These are phyloP conservation scores for Angomonas desouzai DNA, from an alignment of 208 protist species.

Conservation along the genomic window DNA sequence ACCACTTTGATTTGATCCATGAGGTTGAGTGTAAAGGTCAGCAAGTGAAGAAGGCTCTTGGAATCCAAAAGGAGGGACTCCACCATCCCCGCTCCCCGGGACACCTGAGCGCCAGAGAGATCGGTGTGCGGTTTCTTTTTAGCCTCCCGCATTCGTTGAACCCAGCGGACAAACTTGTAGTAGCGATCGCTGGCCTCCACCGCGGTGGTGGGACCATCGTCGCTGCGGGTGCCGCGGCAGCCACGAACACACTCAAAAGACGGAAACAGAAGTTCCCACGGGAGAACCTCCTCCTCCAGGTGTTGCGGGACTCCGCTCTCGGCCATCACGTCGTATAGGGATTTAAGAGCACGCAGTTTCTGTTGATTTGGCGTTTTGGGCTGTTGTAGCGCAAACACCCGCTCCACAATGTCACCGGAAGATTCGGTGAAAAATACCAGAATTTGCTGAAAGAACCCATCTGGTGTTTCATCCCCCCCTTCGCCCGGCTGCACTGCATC, in stretches of 20 bases:
- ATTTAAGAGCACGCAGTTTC: constrained; percentile 87
- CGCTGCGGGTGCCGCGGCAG: constrained; percentile 27
- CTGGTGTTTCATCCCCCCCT: neutral
- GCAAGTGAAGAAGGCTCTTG: constrained; percentile 13
- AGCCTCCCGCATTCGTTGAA: constrained; percentile 83
- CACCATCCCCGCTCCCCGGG: constrained; percentile 58
- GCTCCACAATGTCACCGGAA: constrained; percentile 57
- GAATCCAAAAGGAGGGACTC: constrained; percentile 64
- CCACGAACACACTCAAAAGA: constrained; percentile 55
- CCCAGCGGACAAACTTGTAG: constrained; percentile 76
- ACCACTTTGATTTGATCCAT: neutral
- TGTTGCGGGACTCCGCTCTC: constrained; percentile 79
- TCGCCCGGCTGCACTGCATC: neutral
- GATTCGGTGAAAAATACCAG: constrained; percentile 40
- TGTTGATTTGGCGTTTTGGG: constrained; percentile 70
- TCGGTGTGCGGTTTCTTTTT: constrained; percentile 77
- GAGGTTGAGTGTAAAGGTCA: constrained; percentile 20
- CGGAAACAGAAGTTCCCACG: constrained; percentile 72
- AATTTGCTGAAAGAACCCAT: neutral
- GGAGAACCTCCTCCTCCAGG: constrained; percentile 46
- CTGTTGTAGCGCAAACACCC: constrained; percentile 76
- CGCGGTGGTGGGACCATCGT: constrained; percentile 17
- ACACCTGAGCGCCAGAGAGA: constrained; percentile 80
- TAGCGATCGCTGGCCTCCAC: constrained; percentile 41
- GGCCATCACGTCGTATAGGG: constrained; percentile 65